phyloP scores from a whole-genome alignment of 306 rosid genomes.

The Cyamopsis tetragonoloba region DNA sequence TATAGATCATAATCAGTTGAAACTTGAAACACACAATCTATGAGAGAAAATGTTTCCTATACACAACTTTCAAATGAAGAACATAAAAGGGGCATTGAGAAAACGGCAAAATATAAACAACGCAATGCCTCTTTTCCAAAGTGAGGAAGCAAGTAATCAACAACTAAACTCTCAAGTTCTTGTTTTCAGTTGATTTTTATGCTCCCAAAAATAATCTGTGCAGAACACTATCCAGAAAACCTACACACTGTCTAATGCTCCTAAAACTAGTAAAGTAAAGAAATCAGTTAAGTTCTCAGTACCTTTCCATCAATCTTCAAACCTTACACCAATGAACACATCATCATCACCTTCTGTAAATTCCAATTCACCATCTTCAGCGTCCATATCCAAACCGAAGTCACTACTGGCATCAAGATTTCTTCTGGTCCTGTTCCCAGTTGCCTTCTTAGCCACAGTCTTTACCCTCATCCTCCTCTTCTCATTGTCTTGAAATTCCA shows the following conservation, averaged over 20 bases:
- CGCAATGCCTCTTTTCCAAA: conserved; percentile 28
- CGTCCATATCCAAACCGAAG: conserved; percentile 23
- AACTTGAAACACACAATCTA: background rate
- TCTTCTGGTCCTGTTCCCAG: conserved; percentile 29
- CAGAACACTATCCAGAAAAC: conserved; percentile 17
- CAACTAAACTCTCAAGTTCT: conserved; percentile 18
- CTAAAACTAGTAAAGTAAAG: conserved; percentile 13
- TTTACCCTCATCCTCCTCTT: conserved; percentile 39
- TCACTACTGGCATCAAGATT: background rate
- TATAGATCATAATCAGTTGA: background rate
- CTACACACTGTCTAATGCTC: conserved; percentile 11
- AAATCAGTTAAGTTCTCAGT: background rate
- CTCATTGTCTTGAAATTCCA: conserved; percentile 12
- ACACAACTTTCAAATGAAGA: background rate
- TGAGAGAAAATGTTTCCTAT: background rate
- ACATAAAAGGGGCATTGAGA: conserved; percentile 11
- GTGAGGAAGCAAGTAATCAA: background rate
- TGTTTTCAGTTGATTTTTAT: background rate
- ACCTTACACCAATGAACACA: conserved; percentile 33
- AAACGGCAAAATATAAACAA: conserved; percentile 25
- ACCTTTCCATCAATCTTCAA: conserved; percentile 2
- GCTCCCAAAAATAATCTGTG: background rate
- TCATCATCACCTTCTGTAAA: conserved; percentile 42
- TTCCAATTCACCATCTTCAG: conserved; percentile 35
- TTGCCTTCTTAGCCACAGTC: conserved; percentile 36